Conservation (phyloP, 2,329 filamentous ascomycete species). For the Monosporascus ibericus region DNA sequence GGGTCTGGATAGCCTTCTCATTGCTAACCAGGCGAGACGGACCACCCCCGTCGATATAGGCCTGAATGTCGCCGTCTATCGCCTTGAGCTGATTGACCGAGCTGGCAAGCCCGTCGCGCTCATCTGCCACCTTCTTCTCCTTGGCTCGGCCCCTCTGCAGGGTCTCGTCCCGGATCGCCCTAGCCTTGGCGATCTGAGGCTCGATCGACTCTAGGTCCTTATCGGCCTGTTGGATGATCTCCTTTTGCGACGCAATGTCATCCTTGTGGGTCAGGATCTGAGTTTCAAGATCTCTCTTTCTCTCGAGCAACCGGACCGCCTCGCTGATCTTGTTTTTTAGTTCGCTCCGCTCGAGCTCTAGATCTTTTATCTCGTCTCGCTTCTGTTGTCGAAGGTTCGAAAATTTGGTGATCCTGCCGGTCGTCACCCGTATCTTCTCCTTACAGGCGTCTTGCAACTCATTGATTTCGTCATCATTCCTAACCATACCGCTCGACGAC, state of each 20-base stretch:
- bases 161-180: constrained; percentile 70
- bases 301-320: constrained; percentile 70
- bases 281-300: constrained; percentile 63
- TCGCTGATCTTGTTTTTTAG: constrained; percentile 65
- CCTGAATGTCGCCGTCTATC: constrained; percentile 70
- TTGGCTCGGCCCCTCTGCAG: constrained; percentile 63
- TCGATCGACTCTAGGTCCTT: constrained; percentile 66
- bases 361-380: constrained; percentile 57
- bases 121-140: constrained; percentile 65
- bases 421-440: constrained; percentile 61
- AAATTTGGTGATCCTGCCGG: constrained; percentile 59
- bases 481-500: constrained; percentile 54
- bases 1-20: constrained; percentile 56
- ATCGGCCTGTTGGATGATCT: constrained; percentile 64
- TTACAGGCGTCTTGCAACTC: constrained; percentile 62
- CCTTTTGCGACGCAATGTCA: constrained; percentile 61
- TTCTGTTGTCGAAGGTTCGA: constrained; percentile 65
- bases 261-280: constrained; percentile 71
- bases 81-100: constrained; percentile 72
- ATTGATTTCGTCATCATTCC: constrained; percentile 79
- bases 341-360: constrained; percentile 76
- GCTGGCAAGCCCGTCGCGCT: constrained; percentile 64
- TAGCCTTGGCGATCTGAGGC: constrained; percentile 70
- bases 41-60: constrained; percentile 72
- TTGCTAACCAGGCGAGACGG: constrained; percentile 64